Base-by-base conservation (phyloP, 176 grass and related monocot species). In the Tillandsia fasciculata region DNA sequence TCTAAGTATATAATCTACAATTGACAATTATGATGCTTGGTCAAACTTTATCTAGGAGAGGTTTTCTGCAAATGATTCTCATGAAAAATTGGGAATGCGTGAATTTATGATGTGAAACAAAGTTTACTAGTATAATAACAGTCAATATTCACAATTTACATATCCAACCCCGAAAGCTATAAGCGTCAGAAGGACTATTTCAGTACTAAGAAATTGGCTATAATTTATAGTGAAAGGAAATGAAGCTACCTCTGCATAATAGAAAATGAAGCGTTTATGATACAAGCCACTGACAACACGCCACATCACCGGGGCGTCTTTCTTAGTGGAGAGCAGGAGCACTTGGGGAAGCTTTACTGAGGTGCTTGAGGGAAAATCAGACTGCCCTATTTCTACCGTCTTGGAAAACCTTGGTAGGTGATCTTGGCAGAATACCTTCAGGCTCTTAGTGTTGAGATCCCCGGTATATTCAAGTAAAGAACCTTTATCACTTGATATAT, bases 241-340 rank as follows among this genome's bases (percentile, higher is more conserved):
- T 6, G 52, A 56, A 12, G 68, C 70, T 84, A 89, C 92, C 81
- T 92, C 79, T 75, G 93, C 79, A 47, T 92, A 84, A 81, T 90
- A 92, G 72, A 97, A 97, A 58, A 90, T 51, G 53, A 97, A 70
- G 8, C 69, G 79, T 23, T 87, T 85, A 61, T 49, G 71, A 51
- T 87, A 90, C 63, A 97, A 85, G 52, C 93, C 93, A 87, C 83
- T 92, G 51, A 97, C 58, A 77, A 67, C 84, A 68, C 89, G 77
- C 93, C 93, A 97, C 83, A 97, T 92, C 9, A 65, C 86, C 52
- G 93, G 86, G 23, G 89, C 92, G 33, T 97, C 84, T 79, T 91
- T 96, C 79, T 87, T 97, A 72, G 82, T 81, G 22, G 93, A 87
- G 61, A 97, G 69, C 66, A 97, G 52, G 63, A 97, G 72, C 33